These are phyloP conservation scores for Beauveria bassiana DNA, from an alignment of 2,329 filamentous ascomycete species.

Conservation along the genomic window DNA sequence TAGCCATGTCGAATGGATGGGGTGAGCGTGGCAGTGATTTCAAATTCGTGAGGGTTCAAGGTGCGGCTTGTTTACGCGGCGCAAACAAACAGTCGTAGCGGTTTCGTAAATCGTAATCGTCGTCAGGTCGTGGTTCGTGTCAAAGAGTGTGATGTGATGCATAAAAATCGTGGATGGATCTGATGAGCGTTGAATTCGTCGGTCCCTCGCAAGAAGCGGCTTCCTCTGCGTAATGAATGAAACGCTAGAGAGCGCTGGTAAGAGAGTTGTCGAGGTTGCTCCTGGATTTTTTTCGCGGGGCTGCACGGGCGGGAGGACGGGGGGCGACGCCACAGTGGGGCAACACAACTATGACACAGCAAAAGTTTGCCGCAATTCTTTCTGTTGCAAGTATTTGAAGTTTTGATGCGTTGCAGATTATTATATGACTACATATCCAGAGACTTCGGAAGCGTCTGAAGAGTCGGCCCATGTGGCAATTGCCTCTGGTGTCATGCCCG, in stretches of 20 bases:
- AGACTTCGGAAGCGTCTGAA: too few species aligned
- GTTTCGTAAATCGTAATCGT: constrained; percentile 8
- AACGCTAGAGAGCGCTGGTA: constrained; percentile 7
- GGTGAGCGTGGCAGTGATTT: background rate
- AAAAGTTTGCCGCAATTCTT: background rate
- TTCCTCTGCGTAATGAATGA: constrained; percentile 11
- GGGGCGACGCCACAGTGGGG: constrained; percentile 1
- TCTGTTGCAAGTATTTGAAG: too few species aligned
- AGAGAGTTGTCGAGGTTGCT: constrained; percentile 10
- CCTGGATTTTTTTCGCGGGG: constrained; percentile 11
- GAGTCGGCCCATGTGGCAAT: too few species aligned
- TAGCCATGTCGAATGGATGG: constrained; percentile 22
- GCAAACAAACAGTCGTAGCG: constrained; percentile 2
- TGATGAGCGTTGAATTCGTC: background rate
- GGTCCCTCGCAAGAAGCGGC: constrained; percentile 6
- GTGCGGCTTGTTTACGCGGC: background rate
- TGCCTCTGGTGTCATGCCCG: too few species aligned
- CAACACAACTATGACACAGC: background rate
- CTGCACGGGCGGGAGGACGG: background rate
- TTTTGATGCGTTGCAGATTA: too few species aligned
- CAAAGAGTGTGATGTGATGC: background rate
- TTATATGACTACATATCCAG: too few species aligned
- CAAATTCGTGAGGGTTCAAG: background rate
- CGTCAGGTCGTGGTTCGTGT: constrained; percentile 2
- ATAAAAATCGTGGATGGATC: background rate